Evolutionary conservation across 192 early-diverging fungal species (phyloP), one percentile per base, ranked within the genome.

Genomic region (Lobulomyces angularis): DNA sequence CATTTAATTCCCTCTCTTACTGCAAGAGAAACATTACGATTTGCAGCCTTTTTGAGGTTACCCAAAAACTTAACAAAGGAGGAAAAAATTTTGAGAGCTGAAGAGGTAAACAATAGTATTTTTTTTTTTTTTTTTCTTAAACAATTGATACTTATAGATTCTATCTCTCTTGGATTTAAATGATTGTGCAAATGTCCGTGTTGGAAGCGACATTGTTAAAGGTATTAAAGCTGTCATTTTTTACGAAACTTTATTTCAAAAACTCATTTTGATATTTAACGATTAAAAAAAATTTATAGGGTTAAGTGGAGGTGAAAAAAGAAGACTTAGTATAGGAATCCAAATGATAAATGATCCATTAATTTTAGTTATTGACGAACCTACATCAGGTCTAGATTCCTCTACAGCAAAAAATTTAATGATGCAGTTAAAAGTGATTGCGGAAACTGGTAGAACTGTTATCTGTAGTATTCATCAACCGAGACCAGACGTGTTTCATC

Each of bases 1-100:
- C 61, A 68, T 31, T 49, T 62, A 3, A 41, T 64, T n/a, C 58
- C 65, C 3, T 58, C 63, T 4, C 36, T 68, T 12, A 64, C 67
- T 0, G 48, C 53, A 1, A 46, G 60, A 20, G 67, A 69, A 36
- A 65, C 67, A 0, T 45, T 69, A 4, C 9, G 21, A 12, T 69
- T 46, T 56, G 40, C 59, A 8, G 65, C 60, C 7, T 8, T 63
- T 40, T 30, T 67, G 18, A 9, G 57, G 31, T 46, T 67, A n/a
- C 65, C 65, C 8, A 48, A 14, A 16, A 22, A 43, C 0, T 54
- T 50, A 58, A 19, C 48, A 2, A 31, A 36, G 23, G 27, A 43
- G 33, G 49, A 51, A 23, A 62, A 63, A 42, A 33, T 14, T 32
- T 32, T n/a, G n/a, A n/a, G n/a, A n/a, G n/a, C n/a, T n/a, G n/a